Percentiles rank a stretch among this genome's conserved stretches.
These are phyloP conservation scores for Lodderomyces parapsilosis DNA, from an alignment of 1,139 yeast genomes.

Conservation along the genomic window DNA sequence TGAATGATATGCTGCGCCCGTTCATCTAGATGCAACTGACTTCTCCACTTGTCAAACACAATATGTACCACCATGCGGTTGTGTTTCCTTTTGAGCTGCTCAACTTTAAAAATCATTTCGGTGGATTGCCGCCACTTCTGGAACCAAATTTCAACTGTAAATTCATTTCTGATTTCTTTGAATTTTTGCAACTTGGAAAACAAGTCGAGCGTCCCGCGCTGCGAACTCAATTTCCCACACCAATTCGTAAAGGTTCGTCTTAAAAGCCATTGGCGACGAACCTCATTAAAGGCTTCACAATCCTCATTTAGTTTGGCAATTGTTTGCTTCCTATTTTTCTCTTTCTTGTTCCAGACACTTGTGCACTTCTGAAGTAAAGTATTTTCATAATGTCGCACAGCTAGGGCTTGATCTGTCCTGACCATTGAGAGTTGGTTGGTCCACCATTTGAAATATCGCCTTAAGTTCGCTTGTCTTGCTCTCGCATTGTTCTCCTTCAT, in stretches of 20 bases:
- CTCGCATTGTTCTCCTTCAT: background rate
- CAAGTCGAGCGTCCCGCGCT: background rate
- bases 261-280: background rate
- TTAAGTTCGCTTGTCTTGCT: background rate
- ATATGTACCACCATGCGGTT: background rate
- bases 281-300: background rate
- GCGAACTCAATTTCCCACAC: background rate
- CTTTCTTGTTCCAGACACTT: background rate
- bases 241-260: background rate
- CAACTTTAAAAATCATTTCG: background rate
- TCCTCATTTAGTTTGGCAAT: background rate
- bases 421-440: background rate
- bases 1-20: background rate
- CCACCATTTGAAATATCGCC: background rate
- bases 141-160: conserved; percentile 16
- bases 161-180: conserved; percentile 10
- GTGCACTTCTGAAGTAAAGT: background rate
- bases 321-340: background rate
- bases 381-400: background rate
- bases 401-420: too few species aligned
- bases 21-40: background rate
- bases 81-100: background rate
- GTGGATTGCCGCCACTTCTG: conserved; percentile 15
- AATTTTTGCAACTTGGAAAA: conserved; percentile 16
- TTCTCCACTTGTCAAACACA: background rate